Evolutionary conservation across 331 rosid species (phyloP).

Genomic region (Dryas integrifolia): DNA sequence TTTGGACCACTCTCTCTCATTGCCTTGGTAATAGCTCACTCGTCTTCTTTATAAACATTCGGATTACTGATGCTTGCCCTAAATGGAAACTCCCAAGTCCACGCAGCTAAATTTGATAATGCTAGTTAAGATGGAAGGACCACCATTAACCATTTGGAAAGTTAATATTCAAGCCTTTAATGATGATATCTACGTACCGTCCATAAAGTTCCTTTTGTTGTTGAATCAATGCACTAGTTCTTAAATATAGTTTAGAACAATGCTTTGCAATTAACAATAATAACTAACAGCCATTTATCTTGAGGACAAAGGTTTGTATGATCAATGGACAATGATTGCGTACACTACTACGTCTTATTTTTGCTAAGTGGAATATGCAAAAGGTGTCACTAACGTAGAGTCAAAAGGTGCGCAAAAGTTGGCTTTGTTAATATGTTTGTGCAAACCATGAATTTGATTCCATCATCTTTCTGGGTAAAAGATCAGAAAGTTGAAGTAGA

Average conservation of each 20-base stretch:
- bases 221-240: neutral
- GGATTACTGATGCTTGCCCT: too few relatives aligned
- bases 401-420: constrained; percentile 28
- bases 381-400: constrained; percentile 27
- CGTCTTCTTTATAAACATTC: too few relatives aligned
- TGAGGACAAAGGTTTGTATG: constrained; percentile 3
- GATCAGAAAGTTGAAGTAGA: constrained; percentile 7
- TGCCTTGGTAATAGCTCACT: too few relatives aligned
- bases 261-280: neutral
- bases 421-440: constrained; percentile 16
- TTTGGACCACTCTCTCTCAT: too few relatives aligned
- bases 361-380: constrained; percentile 17
- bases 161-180: neutral
- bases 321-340: too few relatives aligned
- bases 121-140: neutral
- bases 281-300: neutral
- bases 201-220: constrained; percentile 1
- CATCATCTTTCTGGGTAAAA: constrained; percentile 25
- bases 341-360: neutral
- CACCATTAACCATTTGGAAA: neutral
- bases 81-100: too few relatives aligned
- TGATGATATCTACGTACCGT: constrained; percentile 1
- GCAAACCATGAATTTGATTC: constrained; percentile 35
- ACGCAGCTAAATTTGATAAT: neutral
- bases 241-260: neutral